Evolutionary conservation across 106 monocot genomes (phyloP).

Genomic region (Phalaenopsis aphrodite): DNA sequence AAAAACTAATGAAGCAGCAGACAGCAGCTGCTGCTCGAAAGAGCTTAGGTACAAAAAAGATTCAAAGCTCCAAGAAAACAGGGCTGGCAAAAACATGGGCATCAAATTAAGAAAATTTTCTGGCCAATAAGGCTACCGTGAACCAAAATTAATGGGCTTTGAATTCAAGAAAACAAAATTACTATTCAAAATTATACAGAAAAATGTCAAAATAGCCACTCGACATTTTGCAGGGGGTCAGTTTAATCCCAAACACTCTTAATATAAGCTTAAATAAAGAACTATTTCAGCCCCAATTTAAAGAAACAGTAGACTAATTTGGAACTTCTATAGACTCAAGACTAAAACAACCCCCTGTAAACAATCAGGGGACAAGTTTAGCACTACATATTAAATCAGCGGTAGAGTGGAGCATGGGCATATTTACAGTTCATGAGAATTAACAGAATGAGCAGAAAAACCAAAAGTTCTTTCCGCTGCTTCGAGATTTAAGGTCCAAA

Average conservation of each 20-base stretch:
- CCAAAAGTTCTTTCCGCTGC: background rate
- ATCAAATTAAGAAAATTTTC: background rate
- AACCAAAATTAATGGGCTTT: background rate
- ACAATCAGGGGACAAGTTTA: too few species aligned
- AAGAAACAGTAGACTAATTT: too few species aligned
- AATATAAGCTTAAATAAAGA: too few species aligned
- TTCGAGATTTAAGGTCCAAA: background rate
- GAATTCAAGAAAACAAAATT: background rate
- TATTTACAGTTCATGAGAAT: background rate
- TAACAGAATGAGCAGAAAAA: background rate
- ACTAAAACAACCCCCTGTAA: too few species aligned
- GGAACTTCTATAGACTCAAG: too few species aligned
- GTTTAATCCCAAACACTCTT: too few species aligned
- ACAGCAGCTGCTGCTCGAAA: background rate
- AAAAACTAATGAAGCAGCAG: background rate
- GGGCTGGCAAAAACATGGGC: background rate
- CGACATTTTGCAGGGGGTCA: too few species aligned
- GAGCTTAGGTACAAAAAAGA: background rate
- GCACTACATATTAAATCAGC: background rate
- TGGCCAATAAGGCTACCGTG: background rate
- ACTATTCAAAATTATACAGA: background rate
- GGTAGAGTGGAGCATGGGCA: background rate
- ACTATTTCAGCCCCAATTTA: too few species aligned
- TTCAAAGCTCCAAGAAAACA: background rate
- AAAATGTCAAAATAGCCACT: too few species aligned